phyloP scores from a whole-genome alignment of 2,329 filamentous ascomycete species.

The Xylaria sp. region DNA sequence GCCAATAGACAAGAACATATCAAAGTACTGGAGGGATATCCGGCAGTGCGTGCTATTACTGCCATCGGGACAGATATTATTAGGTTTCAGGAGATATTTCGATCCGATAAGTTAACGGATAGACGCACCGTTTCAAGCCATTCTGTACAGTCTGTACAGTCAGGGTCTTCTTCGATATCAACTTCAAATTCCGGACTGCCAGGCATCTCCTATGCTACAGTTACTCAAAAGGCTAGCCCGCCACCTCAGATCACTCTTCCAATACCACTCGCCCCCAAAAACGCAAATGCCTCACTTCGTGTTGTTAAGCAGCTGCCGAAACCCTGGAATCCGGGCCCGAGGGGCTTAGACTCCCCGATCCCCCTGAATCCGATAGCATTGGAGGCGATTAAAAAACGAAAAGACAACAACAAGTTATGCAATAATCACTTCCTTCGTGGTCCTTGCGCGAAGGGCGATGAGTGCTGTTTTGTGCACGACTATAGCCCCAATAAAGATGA shows the following conservation, averaged over 20 bases:
- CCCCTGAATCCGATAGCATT: constrained; percentile 57
- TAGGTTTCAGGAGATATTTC: constrained; percentile 63
- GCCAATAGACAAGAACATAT: constrained; percentile 56
- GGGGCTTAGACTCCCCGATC: constrained; percentile 65
- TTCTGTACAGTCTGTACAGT: constrained; percentile 38
- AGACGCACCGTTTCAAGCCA: constrained; percentile 43
- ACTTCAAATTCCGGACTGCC: constrained; percentile 39
- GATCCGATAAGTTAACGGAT: constrained; percentile 61
- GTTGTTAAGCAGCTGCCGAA: constrained; percentile 47
- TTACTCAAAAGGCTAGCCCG: constrained; percentile 55
- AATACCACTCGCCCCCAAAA: constrained; percentile 51
- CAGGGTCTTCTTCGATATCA: constrained; percentile 43
- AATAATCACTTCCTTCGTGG: constrained; percentile 71
- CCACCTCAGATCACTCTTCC: constrained; percentile 57
- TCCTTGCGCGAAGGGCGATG: constrained; percentile 63
- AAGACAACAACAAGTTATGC: constrained; percentile 66
- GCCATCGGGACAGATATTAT: constrained; percentile 59
- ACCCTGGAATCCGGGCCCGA: constrained; percentile 63
- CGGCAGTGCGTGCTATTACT: constrained; percentile 61
- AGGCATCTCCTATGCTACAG: constrained; percentile 54
- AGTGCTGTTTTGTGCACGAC: constrained; percentile 67
- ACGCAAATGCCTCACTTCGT: constrained; percentile 40
- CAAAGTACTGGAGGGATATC: constrained; percentile 64
- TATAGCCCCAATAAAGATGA: constrained; percentile 65
- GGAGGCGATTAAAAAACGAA: constrained; percentile 66